Evolutionary conservation across 352 stramenopile genomes (phyloP), one percentile per base, ranked within the genome.

Genomic region (Globisporangium cederbergense): DNA sequence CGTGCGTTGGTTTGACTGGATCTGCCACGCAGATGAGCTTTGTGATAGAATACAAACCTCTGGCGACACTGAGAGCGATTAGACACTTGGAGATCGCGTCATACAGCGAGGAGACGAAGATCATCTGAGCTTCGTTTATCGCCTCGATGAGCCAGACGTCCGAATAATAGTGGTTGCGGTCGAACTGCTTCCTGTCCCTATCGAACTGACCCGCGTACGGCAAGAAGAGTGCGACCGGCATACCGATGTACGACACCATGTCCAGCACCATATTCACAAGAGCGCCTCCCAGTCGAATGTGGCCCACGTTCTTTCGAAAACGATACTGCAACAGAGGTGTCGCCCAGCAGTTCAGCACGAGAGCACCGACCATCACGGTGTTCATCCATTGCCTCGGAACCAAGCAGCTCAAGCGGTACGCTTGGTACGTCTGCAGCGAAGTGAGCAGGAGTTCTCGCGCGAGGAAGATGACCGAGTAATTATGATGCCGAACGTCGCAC

Each of bases 61-160:
- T 20, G 2, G 36, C 7, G 65, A 81, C 77, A 30, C 74, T 76
- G 4, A 81, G 42, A n/a, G 34, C 66, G 43, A 73, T 71, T 13
- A 73, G 62, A 25, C 65, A 73, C 50, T 63, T 68, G 34, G 58
- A 62, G 3, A 71, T 20, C 3, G 49, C 66, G 16, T 76, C 66
- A 42, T 50, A 64, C 0, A 68, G 25, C 9, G 63, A 68, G 9
- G 60, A 54, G 47, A 70, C 56, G 30, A 74, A 67, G 4, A 76
- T 45, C 25, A 74, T 54, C 32, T 71, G 63, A 28, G 49, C 64
- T 46, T 72, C 67, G 43, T 76, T 71, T 38, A 68, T 65, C 10
- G 71, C 47, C 16, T 67, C 55, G 55, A 76, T 67, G 28, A 76
- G 54, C 62, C 62, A 73, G 20, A 58, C 32, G 25, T 78, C 68